Evolutionary conservation across 2,329 filamentous ascomycete genomes (phyloP).

Genomic region (Pseudocercospora musae): DNA sequence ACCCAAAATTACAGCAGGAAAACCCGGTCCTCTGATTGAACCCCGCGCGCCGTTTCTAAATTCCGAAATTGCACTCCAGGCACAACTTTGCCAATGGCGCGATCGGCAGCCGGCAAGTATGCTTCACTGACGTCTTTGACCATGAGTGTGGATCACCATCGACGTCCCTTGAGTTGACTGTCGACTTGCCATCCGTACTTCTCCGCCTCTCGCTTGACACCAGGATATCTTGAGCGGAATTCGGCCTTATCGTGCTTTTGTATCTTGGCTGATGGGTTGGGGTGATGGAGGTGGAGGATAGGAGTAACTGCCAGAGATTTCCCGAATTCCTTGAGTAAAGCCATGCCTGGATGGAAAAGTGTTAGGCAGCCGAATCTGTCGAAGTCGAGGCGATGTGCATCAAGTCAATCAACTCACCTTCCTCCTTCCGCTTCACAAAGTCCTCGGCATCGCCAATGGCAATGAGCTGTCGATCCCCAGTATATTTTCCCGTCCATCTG

Average conservation of each 20-base stretch:
- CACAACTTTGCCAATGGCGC: background rate
- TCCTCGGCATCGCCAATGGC: constrained; percentile 15
- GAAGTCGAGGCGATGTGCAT: background rate
- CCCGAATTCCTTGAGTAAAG: constrained; percentile 13
- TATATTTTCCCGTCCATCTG: constrained; percentile 15
- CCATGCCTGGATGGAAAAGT: background rate
- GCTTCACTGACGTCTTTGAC: background rate
- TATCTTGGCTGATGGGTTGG: constrained; percentile 4
- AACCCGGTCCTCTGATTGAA: background rate
- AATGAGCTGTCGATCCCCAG: constrained; percentile 13
- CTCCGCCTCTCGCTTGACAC: constrained; percentile 15
- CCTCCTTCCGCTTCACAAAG: constrained; percentile 13
- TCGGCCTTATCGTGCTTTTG: constrained; percentile 10
- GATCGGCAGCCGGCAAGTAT: background rate
- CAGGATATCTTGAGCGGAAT: constrained; percentile 11
- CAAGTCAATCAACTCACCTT: background rate
- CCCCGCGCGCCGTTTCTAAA: background rate
- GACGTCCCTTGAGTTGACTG: constrained; percentile 8
- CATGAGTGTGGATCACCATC: constrained; percentile 2
- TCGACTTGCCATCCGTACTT: constrained; percentile 25
- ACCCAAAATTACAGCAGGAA: background rate
- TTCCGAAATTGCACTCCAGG: background rate
- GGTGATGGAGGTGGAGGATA: constrained; percentile 10
- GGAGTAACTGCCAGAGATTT: constrained; percentile 5
- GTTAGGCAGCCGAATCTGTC: background rate